Percentiles rank a stretch among this genome's conserved stretches.
These are phyloP conservation scores for Zalaria obscura DNA, from an alignment of 2,329 filamentous ascomycete genomes.

Conservation along the genomic window DNA sequence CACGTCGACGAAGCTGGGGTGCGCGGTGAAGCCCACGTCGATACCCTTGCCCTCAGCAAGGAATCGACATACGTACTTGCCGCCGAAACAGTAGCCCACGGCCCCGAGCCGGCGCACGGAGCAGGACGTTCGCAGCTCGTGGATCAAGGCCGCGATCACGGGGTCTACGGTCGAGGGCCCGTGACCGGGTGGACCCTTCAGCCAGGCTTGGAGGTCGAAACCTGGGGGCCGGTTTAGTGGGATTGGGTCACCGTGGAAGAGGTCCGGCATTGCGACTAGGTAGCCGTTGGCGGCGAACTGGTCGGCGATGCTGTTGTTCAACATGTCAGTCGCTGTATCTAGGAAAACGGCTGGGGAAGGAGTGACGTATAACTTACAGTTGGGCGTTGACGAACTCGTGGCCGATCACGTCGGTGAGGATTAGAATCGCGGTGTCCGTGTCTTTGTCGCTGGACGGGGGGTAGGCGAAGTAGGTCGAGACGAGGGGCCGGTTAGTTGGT, in stretches of 20 bases:
- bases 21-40: conserved; percentile 58
- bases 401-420: conserved; percentile 46
- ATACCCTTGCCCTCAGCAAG: conserved; percentile 40
- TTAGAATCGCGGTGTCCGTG: conserved; percentile 41
- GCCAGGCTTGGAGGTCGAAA: conserved; percentile 37
- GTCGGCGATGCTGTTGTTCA: conserved; percentile 45
- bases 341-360: not conserved
- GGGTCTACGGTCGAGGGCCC: conserved; percentile 34
- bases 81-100: conserved; percentile 37
- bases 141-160: conserved; percentile 33
- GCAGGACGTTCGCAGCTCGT: conserved; percentile 31
- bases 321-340: not conserved
- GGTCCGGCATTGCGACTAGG: conserved; percentile 52
- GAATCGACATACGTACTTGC: conserved; percentile 48
- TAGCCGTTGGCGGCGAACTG: conserved; percentile 63
- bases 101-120: conserved; percentile 34
- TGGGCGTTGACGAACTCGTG: conserved; percentile 37
- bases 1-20: conserved; percentile 58
- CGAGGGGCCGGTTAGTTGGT: conserved; percentile 18
- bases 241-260: conserved; percentile 54
- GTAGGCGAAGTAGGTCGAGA: conserved; percentile 41
- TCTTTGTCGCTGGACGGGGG: conserved; percentile 36
- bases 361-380: conserved; percentile 18
- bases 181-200: conserved; percentile 25
- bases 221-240: conserved; percentile 35